Base-by-base conservation (phyloP, 192 early-diverging fungal genomes). In the Coemansia sp. region DNA sequence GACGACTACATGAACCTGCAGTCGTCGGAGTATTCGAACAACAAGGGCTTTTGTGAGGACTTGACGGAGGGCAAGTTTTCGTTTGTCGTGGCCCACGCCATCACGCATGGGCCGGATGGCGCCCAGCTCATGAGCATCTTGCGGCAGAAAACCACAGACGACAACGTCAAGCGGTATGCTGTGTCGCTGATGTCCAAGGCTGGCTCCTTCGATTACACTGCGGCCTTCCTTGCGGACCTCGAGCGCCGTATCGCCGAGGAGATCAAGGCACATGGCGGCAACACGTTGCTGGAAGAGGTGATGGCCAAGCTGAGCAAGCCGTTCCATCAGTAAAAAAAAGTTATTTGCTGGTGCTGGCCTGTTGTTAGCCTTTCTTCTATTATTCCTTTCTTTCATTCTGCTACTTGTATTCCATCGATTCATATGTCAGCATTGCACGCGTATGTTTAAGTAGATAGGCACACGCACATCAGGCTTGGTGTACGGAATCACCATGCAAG, bases 61-160 rank as follows among this genome's bases (percentile, higher is more conserved):
- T 76, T 99, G 48, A 96, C 95, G 0, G 97, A 99, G 83, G 97
- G 97, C 72, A 99, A 99, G 83, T 99, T 97, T 74, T 96, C 94
- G 13, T 99, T 92, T 75, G 92, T 93, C 15, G 87, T 98, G 63
- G 91, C 95, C 33, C 94, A 95, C 62, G 92, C 90, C 13, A 94
- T 98, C 52, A 73, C 59, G 0, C 32, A 53, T 0, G 76, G 81
- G 20, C 61, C 67, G 20, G 76, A 90, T 64, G 81, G 75, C 15
- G 82, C 85, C 29, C 87, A 92, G 75, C 72, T 97, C 42, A 73
- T 91, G 43, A 94, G 89, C 67, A 99, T 99, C 59, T 67, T 99
- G 54, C 87, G 90, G 59, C 95, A 98, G 74, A 89, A 87, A 46
- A 92, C 95, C 9, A 83, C 80, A 4, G 90, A 90, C 34, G 68